Percentiles rank a stretch among this genome's conserved stretches.
Conservation (phyloP, 2,329 filamentous ascomycete genomes). For the Ophiostoma sp. region DNA sequence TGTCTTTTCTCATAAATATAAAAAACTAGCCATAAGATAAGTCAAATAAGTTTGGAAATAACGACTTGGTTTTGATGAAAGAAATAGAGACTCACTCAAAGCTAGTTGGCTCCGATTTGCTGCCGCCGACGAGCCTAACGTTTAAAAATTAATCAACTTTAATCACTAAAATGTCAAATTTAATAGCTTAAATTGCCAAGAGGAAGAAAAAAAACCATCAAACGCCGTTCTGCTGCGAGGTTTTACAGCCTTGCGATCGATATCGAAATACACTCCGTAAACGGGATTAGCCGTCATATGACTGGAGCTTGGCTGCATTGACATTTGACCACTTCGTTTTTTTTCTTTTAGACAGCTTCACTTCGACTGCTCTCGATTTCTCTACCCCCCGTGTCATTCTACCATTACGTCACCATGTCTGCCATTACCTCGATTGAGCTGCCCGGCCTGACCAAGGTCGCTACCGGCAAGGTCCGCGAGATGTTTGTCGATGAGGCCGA, state of each 20-base stretch:
- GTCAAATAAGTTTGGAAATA: too few relatives aligned
- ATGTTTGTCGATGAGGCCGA: conserved; percentile 28
- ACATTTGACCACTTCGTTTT: neutral
- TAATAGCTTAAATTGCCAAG: neutral
- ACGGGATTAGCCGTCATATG: conserved; percentile 10
- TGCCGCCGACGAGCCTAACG: neutral
- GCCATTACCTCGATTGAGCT: conserved; percentile 32
- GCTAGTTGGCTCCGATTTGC: neutral
- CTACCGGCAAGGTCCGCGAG: conserved; percentile 34
- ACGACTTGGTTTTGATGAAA: too few relatives aligned
- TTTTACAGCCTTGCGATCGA: neutral
- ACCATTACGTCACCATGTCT: conserved; percentile 16
- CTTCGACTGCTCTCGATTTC: neutral
- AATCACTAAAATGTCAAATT: neutral
- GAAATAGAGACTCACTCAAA: neutral
- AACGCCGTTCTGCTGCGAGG: neutral
- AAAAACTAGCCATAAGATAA: too few relatives aligned
- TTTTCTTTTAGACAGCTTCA: neutral
- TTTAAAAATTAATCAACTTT: neutral
- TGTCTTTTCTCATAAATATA: neutral
- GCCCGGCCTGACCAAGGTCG: conserved; percentile 33
- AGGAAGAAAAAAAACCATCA: conserved; percentile 1
- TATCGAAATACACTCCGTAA: neutral
- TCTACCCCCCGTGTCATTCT: neutral
- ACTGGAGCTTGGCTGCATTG: neutral